A percentile compares a stretch with the other conserved stretches of the same genome.
Evolutionary conservation across 768 basidiomycete genomes (phyloP).

Genomic region (Leccinum ochraceum): DNA sequence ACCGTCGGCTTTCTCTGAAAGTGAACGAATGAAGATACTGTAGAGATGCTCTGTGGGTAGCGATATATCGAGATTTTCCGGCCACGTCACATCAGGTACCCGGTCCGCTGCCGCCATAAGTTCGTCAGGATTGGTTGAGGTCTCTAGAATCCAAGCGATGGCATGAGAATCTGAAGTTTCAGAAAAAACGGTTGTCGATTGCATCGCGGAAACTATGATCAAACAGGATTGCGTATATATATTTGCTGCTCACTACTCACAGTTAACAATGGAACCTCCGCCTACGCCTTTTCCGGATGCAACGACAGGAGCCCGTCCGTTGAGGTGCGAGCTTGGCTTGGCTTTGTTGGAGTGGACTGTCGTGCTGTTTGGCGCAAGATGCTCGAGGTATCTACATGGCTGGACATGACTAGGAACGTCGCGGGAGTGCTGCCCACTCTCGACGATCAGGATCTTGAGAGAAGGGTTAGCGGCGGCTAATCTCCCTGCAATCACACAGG

Average conservation of each 20-base stretch:
- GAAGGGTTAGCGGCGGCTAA: not conserved
- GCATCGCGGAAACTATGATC: not conserved
- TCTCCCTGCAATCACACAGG: not conserved
- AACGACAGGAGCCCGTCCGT: not conserved
- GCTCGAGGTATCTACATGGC: no score
- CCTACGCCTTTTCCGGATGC: not conserved
- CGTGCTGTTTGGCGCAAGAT: not conserved
- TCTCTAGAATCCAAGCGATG: constrained; percentile 24
- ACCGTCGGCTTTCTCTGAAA: no score
- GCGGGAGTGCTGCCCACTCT: not conserved
- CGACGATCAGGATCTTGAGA: not conserved
- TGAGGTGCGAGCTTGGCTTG: not conserved
- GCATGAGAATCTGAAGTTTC: constrained; percentile 1
- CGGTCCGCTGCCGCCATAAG: constrained; percentile 13
- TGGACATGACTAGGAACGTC: no score
- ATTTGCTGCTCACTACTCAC: not conserved
- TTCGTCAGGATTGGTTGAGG: constrained; percentile 18
- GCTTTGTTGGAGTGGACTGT: not conserved
- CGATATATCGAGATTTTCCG: constrained; percentile 12
- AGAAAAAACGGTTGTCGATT: not conserved
- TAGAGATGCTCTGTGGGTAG: constrained; percentile 2
- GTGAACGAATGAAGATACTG: constrained; percentile 6
- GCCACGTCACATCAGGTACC: constrained; percentile 20
- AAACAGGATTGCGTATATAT: not conserved
- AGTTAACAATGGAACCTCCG: not conserved